Evolutionary conservation across 2,329 filamentous ascomycete species (phyloP).

Genomic region (Exophiala viscosa): DNA sequence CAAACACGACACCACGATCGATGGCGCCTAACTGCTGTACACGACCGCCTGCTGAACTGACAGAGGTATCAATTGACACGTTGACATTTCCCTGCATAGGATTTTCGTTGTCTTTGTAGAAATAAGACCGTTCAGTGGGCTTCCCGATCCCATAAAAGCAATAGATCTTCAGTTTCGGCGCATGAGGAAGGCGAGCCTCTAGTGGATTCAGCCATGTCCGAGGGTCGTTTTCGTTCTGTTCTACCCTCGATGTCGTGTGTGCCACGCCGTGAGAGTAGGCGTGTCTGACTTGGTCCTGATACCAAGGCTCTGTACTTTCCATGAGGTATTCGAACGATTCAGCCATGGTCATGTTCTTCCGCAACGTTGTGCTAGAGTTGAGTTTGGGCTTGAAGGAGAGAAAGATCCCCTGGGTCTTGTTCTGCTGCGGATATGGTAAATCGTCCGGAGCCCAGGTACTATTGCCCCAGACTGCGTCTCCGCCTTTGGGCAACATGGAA

Average conservation of each 20-base stretch:
- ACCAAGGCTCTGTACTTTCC: constrained; percentile 80
- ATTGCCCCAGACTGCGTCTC: constrained; percentile 93
- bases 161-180: constrained; percentile 88
- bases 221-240: constrained; percentile 71
- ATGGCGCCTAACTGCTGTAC: constrained; percentile 30
- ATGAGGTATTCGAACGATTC: constrained; percentile 75
- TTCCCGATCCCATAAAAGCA: constrained; percentile 97
- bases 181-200: constrained; percentile 81
- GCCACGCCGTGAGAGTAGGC: constrained; percentile 90
- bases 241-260: constrained; percentile 72
- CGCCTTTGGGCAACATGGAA: constrained; percentile 93
- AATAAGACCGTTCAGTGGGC: constrained; percentile 87
- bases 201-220: constrained; percentile 93
- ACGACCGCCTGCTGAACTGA: constrained; percentile 54
- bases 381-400: constrained; percentile 72
- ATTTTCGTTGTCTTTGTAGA: constrained; percentile 64
- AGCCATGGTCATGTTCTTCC: constrained; percentile 74
- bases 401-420: constrained; percentile 68
- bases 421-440: constrained; percentile 56
- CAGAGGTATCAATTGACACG: constrained; percentile 66
- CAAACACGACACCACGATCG: constrained; percentile 91
- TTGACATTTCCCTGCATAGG: constrained; percentile 57
- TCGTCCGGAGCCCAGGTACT: constrained; percentile 85
- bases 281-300: constrained; percentile 64
- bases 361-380: constrained; percentile 46